Evolutionary conservation across 768 basidiomycete species (phyloP), one percentile per base, ranked within the genome.

Genomic region (Phylloporus arenicola): DNA sequence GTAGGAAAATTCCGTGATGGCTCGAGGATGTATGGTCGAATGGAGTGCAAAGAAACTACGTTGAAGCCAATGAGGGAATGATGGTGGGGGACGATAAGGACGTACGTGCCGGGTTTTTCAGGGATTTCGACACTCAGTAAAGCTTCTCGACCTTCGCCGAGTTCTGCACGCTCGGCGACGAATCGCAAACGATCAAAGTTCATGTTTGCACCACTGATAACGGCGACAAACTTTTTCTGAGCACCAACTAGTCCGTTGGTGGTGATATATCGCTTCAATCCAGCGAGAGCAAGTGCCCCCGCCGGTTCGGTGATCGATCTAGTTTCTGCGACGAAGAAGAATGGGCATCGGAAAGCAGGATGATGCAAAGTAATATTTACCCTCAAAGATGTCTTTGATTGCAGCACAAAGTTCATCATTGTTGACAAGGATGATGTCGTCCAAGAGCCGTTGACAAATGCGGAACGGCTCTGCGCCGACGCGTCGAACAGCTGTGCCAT

Each of bases 351-450:
- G 20, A 42, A 14, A 1, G 39, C 24, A 40, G 11, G 17, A 25
- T 10, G 42, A 4, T 17, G 17, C 34, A 24, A 20, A 24, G 1
- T 16, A 6, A 35, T 7, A 54, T 73, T 51, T 54, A 91, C 95
- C 95, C 74, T 98, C 93, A 62, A 98, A 99, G 27, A 98, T 87
- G 61, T 99, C 96, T 71, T 98, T 98, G 72, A 98, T 97, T 6
- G 93, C 93, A 7, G 96, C 96, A 64, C 96, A 99, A 40, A 99
- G 83, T 67, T 95, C 95, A 64, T 99, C 96, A 55, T 96, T 98
- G 63, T 89, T 82, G 27, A 87, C 90, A 61, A 86, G 80, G 44
- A 93, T 82, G 30, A 98, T 70, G 3, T 80, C 83, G 58, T 97
- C 92, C 17, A 98, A 69, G 33, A 90, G 75, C 42, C 86, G 75